phyloP scores from a whole-genome alignment of 202 grass and related monocot genomes.

The Brachypodium distachyon region DNA sequence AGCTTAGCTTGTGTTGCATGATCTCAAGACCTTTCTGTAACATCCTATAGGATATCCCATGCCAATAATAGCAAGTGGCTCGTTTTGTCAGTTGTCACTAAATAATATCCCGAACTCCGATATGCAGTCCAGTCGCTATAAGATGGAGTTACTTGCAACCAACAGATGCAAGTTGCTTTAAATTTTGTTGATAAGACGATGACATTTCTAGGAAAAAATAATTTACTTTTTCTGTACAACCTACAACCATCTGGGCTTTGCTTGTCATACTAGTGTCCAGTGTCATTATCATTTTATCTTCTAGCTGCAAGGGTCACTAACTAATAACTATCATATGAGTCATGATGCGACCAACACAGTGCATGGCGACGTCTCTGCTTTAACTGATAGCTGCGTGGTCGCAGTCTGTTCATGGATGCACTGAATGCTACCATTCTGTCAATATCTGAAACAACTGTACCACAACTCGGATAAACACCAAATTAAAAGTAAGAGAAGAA shows the following conservation, averaged over 20 bases:
- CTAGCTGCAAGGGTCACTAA: conserved; percentile 7
- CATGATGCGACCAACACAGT: conserved; percentile 1
- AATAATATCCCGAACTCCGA: conserved; percentile 2
- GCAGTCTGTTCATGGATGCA: neutral
- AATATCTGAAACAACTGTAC: neutral
- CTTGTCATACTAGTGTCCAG: neutral
- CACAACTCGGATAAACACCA: neutral
- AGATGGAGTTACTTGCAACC: conserved; percentile 4
- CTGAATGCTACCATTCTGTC: neutral
- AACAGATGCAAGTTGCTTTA: conserved; percentile 26
- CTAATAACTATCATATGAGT: conserved; percentile 2
- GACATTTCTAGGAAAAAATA: neutral
- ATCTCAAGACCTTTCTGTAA: conserved; percentile 15
- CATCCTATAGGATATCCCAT: conserved; percentile 15
- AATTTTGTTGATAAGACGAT: neutral
- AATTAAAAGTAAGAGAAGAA: neutral
- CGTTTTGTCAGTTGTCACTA: neutral
- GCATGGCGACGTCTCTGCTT: neutral
- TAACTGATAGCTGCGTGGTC: neutral
- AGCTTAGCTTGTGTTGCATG: conserved; percentile 19
- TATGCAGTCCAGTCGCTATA: neutral
- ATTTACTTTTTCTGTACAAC: conserved; percentile 7
- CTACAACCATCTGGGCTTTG: neutral
- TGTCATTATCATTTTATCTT: conserved; percentile 31
- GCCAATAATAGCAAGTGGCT: conserved; percentile 15